Conservation (phyloP, 345 rosid genomes). For the Populus euphratica region DNA sequence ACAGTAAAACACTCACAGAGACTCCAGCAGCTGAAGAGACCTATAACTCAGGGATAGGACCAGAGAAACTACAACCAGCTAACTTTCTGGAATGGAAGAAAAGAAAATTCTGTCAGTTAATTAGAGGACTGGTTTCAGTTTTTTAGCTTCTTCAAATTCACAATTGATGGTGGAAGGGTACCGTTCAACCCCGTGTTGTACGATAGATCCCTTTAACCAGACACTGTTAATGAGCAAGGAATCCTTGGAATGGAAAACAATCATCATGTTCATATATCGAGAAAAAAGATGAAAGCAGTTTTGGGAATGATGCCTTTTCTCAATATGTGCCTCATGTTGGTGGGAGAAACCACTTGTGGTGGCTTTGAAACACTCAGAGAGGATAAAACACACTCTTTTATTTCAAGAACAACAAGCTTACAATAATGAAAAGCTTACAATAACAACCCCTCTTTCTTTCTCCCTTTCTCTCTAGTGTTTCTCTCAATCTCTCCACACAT, state of each 20-base stretch:
- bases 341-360: too few species aligned
- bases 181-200: slow-evolving; percentile 57
- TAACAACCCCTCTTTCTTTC: too few species aligned
- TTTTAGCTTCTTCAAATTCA: slow-evolving; percentile 47
- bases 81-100: slow-evolving; percentile 45
- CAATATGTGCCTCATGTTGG: too few species aligned
- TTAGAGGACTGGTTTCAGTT: slow-evolving; percentile 1
- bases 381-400: too few species aligned
- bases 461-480: too few species aligned
- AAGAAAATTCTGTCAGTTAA: background rate
- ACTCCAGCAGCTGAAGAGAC: slow-evolving; percentile 46
- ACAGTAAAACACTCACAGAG: slow-evolving; percentile 45
- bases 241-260: background rate
- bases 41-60: slow-evolving; percentile 68
- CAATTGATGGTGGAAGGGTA: slow-evolving; percentile 59
- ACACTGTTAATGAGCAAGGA: slow-evolving; percentile 14
- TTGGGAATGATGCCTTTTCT: too few species aligned
- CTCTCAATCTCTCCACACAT: too few species aligned
- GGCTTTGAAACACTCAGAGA: too few species aligned
- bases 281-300: background rate
- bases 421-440: too few species aligned
- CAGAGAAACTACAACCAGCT: slow-evolving; percentile 68
- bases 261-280: background rate
- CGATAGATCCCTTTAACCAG: slow-evolving; percentile 68
- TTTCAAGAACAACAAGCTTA: too few species aligned